A percentile compares a stretch with the other conserved stretches of the same genome.
phyloP scores from a whole-genome alignment of 108 stramenopile genomes.

The Cyclostephanos invisitatus region DNA sequence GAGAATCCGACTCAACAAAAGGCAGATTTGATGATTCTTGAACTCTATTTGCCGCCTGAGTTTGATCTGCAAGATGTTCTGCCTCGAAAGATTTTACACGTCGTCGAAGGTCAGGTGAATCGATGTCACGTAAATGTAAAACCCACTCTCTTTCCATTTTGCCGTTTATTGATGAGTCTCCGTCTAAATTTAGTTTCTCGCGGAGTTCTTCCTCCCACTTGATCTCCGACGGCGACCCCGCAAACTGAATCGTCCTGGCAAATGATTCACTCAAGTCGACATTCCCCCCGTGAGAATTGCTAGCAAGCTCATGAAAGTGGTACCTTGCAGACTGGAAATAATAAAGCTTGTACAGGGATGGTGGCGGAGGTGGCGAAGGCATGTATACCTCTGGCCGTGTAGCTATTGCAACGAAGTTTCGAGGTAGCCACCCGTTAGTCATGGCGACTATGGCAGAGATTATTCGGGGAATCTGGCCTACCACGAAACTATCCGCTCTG shows the following conservation, averaged over 20 bases:
- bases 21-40: slow-evolving; percentile 7
- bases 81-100: slow-evolving; percentile 7
- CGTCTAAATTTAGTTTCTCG: slow-evolving; percentile 10
- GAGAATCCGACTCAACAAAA: slow-evolving; percentile 9
- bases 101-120: slow-evolving; percentile 25
- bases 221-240: slow-evolving; percentile 14
- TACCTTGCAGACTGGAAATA: slow-evolving; percentile 59
- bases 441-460: slow-evolving; percentile 59
- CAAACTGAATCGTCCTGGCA: slow-evolving; percentile 18
- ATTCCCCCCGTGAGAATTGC: slow-evolving; percentile 21
- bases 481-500: slow-evolving; percentile 63
- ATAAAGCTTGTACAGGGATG: slow-evolving; percentile 24
- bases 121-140: slow-evolving; percentile 26
- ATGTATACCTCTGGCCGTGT: slow-evolving; percentile 44
- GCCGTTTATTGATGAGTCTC: not conserved
- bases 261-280: not conserved
- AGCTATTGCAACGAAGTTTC: slow-evolving; percentile 51
- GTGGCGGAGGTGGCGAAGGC: slow-evolving; percentile 55
- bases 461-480: slow-evolving; percentile 59
- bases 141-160: slow-evolving; percentile 48
- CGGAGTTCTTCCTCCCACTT: slow-evolving; percentile 34
- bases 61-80: not conserved
- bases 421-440: slow-evolving; percentile 67
- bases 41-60: not conserved
- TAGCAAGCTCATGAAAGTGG: slow-evolving; percentile 66